These are phyloP conservation scores for Heterotrichella gracilis DNA, from an alignment of 352 stramenopile species.

Conservation along the genomic window DNA sequence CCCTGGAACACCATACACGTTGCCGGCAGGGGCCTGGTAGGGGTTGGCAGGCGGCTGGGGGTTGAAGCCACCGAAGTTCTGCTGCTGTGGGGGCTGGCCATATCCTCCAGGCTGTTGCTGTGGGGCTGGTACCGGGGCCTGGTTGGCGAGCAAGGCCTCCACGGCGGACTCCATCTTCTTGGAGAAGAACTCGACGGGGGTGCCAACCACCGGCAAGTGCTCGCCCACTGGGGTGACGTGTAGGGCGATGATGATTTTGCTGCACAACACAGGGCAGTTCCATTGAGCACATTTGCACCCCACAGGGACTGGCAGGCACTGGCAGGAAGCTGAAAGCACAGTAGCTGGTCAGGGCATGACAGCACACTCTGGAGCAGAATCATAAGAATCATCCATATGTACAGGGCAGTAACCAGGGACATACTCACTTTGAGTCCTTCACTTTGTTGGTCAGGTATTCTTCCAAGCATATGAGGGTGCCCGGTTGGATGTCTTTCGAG, in stretches of 20 bases:
- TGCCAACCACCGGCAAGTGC: conserved; percentile 7
- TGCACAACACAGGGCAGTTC: no score
- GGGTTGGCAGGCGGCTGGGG: background rate
- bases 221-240: background rate
- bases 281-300: no score
- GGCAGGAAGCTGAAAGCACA: no score
- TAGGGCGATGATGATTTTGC: conserved; percentile 13
- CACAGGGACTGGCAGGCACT: no score
- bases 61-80: background rate
- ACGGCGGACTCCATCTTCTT: background rate
- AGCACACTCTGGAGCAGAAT: no score
- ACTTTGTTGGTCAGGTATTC: conserved; percentile 14
- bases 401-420: no score
- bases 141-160: conserved; percentile 8
- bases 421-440: no score
- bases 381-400: no score
- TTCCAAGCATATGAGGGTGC: conserved; percentile 12
- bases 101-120: background rate
- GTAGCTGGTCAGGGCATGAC: no score
- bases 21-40: no score
- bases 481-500: background rate
- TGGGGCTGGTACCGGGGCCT: conserved; percentile 13
- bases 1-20: no score
- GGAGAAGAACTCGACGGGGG: background rate
- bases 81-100: background rate